A percentile compares a stretch with the other conserved stretches of the same genome.
Evolutionary conservation across 2,329 filamentous ascomycete genomes (phyloP).

Genomic region (Elsinoe australis): DNA sequence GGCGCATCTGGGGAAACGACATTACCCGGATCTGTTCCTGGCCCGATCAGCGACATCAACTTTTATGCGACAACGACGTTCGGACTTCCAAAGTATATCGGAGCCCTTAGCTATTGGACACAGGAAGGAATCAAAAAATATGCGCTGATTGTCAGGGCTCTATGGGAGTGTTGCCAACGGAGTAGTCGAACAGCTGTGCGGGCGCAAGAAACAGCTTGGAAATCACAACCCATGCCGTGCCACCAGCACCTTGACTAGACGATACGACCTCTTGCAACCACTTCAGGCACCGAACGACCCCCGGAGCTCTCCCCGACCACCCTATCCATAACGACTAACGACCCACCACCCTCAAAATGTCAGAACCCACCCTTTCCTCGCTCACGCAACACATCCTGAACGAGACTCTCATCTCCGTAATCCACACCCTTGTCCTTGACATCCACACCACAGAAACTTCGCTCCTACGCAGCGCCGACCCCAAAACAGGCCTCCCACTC

Average conservation of each 20-base stretch:
- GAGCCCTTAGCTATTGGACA: too few species aligned
- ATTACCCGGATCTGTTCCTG: slow-evolving; percentile 4
- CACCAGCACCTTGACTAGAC: too few species aligned
- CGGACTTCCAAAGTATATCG: too few species aligned
- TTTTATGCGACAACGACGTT: too few species aligned
- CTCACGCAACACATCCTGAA: slow-evolving; percentile 57
- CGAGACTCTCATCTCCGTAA: slow-evolving; percentile 66
- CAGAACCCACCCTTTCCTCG: slow-evolving; percentile 4
- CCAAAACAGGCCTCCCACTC: slow-evolving; percentile 62
- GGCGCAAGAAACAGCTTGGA: too few species aligned
- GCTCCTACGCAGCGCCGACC: slow-evolving; percentile 65
- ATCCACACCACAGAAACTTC: slow-evolving; percentile 73
- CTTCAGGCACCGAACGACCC: too few species aligned
- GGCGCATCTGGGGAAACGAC: slow-evolving; percentile 4
- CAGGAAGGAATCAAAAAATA: too few species aligned
- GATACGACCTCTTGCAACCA: too few species aligned
- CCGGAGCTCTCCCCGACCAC: background rate
- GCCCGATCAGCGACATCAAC: background rate
- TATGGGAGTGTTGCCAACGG: too few species aligned
- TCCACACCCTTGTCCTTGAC: slow-evolving; percentile 66
- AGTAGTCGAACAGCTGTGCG: too few species aligned
- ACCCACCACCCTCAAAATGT: background rate
- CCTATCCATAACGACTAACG: background rate
- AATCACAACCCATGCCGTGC: too few species aligned
- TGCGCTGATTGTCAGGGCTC: too few species aligned